Evolutionary conservation across 768 basidiomycete species (phyloP).

Genomic region (Termitomyces sp.): DNA sequence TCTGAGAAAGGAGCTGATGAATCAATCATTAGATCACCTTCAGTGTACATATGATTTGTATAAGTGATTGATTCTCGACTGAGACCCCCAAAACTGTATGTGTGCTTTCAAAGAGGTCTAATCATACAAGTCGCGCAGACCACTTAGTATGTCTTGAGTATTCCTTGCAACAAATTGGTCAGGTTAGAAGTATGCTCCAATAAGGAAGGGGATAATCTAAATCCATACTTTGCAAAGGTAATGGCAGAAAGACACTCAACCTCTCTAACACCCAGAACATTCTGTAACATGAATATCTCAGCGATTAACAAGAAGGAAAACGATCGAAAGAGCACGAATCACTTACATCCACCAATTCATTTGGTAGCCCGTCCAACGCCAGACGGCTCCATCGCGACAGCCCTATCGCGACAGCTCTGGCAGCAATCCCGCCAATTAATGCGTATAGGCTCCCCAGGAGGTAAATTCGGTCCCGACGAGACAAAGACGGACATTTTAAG

Average conservation of each 20-base stretch:
- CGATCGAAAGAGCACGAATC: not conserved
- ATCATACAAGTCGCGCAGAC: no score
- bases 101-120: no score
- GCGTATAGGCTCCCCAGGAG: constrained; percentile 37
- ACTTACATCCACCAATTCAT: constrained; percentile 82
- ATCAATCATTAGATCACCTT: no score
- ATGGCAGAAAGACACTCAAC: constrained; percentile 69
- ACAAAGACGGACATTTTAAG: constrained; percentile 66
- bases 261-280: constrained; percentile 59
- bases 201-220: constrained; percentile 11
- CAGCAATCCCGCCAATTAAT: constrained; percentile 77
- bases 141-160: no score
- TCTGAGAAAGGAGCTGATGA: no score
- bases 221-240: constrained; percentile 56
- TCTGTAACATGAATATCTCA: constrained; percentile 34
- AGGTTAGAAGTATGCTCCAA: not conserved
- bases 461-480: constrained; percentile 9
- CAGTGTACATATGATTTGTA: no score
- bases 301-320: not conserved
- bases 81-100: no score
- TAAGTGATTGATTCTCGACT: no score
- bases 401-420: no score
- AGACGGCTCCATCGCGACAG: constrained; percentile 75
- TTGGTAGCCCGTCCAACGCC: constrained; percentile 66
- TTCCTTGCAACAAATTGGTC: no score